A percentile compares a stretch with the other conserved stretches of the same genome.
Conservation (phyloP, 495 filamentous ascomycete genomes). For the Aspergillus bertholletiae region DNA sequence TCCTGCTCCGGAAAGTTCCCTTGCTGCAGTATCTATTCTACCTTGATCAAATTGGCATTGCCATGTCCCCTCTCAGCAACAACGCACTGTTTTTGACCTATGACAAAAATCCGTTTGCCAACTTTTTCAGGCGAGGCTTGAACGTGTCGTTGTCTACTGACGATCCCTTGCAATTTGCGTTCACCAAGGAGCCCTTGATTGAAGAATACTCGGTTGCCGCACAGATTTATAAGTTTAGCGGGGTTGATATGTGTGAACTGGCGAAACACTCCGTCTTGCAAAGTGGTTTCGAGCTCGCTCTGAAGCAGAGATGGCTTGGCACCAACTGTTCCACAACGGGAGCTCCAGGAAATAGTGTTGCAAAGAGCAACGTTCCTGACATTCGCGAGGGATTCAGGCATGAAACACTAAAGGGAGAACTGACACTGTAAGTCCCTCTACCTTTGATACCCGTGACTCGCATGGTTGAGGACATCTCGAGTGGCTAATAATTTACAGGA, state of each 20-base stretch:
- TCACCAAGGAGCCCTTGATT: constrained; percentile 96
- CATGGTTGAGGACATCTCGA: background rate
- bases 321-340: constrained; percentile 68
- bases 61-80: constrained; percentile 98
- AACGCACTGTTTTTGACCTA: constrained; percentile 96
- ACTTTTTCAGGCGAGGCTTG: constrained; percentile 89
- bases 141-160: constrained; percentile 97
- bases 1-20: constrained; percentile 89
- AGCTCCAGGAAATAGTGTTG: constrained; percentile 78
- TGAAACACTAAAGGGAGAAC: constrained; percentile 76
- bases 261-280: constrained; percentile 94
- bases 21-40: constrained; percentile 97
- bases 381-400: constrained; percentile 85
- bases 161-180: constrained; percentile 96
- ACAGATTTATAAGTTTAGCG: constrained; percentile 96
- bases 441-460: background rate
- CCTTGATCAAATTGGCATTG: constrained; percentile 94
- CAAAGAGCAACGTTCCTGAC: constrained; percentile 93
- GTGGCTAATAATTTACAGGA: background rate
- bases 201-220: constrained; percentile 98
- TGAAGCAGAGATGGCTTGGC: constrained; percentile 92
- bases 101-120: constrained; percentile 91
- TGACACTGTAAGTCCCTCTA: constrained; percentile 63
- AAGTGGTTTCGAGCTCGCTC: constrained; percentile 82
- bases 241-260: constrained; percentile 98